A percentile compares a stretch with the other conserved stretches of the same genome.
phyloP scores from a whole-genome alignment of 257 asterid genomes.

The Euphrasia confusa region DNA sequence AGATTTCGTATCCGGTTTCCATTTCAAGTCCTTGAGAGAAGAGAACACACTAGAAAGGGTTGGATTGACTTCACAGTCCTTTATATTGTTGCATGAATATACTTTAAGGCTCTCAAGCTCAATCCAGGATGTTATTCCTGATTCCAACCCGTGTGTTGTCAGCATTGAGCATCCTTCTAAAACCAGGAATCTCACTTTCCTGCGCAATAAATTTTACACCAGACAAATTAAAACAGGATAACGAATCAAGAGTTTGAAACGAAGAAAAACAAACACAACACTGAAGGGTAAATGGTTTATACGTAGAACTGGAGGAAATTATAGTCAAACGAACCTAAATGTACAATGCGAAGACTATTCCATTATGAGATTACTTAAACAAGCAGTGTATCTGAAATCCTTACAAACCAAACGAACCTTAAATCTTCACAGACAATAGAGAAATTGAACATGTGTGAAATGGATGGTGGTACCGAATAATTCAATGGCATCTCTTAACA shows the following conservation, averaged over 20 bases:
- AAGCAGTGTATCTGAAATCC: background rate
- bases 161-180: conserved; percentile 65
- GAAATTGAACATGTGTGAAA: background rate
- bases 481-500: background rate
- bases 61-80: conserved; percentile 50
- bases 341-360: too few species aligned
- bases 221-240: background rate
- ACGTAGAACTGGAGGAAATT: too few species aligned
- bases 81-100: conserved; percentile 55
- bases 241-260: background rate
- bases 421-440: background rate
- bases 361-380: too few species aligned
- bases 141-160: conserved; percentile 58
- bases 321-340: too few species aligned
- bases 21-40: conserved; percentile 45
- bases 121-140: conserved; percentile 41
- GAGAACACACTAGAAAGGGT: conserved; percentile 45
- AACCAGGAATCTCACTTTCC: conserved; percentile 46
- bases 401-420: background rate
- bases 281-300: too few species aligned
- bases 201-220: conserved; percentile 22
- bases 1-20: conserved; percentile 59
- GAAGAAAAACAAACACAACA: too few species aligned
- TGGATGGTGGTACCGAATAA: background rate
- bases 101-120: conserved; percentile 61